Percentiles rank a stretch among this genome's conserved stretches.
phyloP scores from a whole-genome alignment of 768 basidiomycete species.

The Lactarius sanguifluus region DNA sequence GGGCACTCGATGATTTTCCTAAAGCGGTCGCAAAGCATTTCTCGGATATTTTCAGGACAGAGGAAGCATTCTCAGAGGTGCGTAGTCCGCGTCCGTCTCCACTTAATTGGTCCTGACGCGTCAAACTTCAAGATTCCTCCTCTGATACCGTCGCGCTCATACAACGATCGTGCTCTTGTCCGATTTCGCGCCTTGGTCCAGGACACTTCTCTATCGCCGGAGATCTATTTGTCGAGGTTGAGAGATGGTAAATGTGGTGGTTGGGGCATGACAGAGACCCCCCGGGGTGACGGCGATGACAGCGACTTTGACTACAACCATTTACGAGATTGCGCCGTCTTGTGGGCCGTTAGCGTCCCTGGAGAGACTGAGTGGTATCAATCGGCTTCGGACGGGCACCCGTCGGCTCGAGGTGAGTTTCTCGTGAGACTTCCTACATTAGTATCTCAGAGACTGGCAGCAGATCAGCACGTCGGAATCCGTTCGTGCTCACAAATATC shows the following conservation, averaged over 20 bases:
- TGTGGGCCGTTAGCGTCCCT: slow-evolving; percentile 78
- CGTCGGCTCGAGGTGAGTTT: slow-evolving; percentile 29
- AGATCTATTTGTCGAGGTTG: slow-evolving; percentile 63
- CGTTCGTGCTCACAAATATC: slow-evolving; percentile 61
- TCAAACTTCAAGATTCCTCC: slow-evolving; percentile 51
- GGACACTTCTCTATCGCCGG: slow-evolving; percentile 71
- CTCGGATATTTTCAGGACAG: slow-evolving; percentile 34
- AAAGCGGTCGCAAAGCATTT: slow-evolving; percentile 36
- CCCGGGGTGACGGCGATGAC: slow-evolving; percentile 33
- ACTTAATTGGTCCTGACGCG: slow-evolving; percentile 2
- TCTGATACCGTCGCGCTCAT: slow-evolving; percentile 45
- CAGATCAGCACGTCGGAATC: slow-evolving; percentile 18
- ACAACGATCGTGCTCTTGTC: slow-evolving; percentile 58
- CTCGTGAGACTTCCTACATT: not conserved
- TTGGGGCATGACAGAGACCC: slow-evolving; percentile 60
- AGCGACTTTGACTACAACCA: slow-evolving; percentile 45
- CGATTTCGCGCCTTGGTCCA: slow-evolving; percentile 79
- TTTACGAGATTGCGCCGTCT: slow-evolving; percentile 58
- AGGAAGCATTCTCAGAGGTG: slow-evolving; percentile 33
- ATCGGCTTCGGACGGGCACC: slow-evolving; percentile 34
- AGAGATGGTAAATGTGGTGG: slow-evolving; percentile 55
- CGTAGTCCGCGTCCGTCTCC: not conserved
- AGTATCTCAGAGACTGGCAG: not conserved
- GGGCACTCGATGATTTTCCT: slow-evolving; percentile 32
- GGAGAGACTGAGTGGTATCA: slow-evolving; percentile 62